Evolutionary conservation across 345 rosid species (phyloP).

Genomic region (Bruguiera sexangula): DNA sequence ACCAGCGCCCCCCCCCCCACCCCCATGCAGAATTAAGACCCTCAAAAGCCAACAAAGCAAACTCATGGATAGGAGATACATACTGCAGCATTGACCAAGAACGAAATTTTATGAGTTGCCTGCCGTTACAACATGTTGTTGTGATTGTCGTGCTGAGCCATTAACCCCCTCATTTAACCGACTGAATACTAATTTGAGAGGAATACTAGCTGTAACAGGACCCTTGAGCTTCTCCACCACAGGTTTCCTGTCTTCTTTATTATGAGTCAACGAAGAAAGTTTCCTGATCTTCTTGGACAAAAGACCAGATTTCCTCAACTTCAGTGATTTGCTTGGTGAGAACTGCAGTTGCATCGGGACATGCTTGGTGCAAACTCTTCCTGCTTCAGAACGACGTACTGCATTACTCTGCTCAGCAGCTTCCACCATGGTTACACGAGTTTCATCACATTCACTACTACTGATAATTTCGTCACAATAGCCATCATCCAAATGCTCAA

Average conservation of each 20-base stretch:
- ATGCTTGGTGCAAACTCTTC: slow-evolving; percentile 34
- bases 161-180: slow-evolving; percentile 80
- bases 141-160: slow-evolving; percentile 37
- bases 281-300: slow-evolving; percentile 67
- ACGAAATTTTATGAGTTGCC: slow-evolving; percentile 11
- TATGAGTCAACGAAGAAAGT: slow-evolving; percentile 70
- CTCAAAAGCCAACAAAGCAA: not conserved
- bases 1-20: not conserved
- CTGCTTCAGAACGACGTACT: slow-evolving; percentile 26
- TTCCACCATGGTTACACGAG: not conserved
- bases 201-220: slow-evolving; percentile 77
- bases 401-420: slow-evolving; percentile 20
- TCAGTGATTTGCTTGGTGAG: slow-evolving; percentile 17
- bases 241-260: slow-evolving; percentile 41
- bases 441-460: slow-evolving; percentile 24
- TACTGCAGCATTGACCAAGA: not conserved
- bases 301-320: slow-evolving; percentile 36
- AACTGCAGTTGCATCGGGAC: not conserved
- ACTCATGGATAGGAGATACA: slow-evolving; percentile 1
- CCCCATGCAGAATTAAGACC: not conserved
- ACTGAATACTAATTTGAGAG: slow-evolving; percentile 86
- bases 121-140: slow-evolving; percentile 12
- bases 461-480: slow-evolving; percentile 24
- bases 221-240: slow-evolving; percentile 51
- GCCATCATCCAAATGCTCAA: slow-evolving; percentile 46